These are phyloP conservation scores for Diaporthe caulivora DNA, from an alignment of 2,329 filamentous ascomycete genomes.

Conservation along the genomic window DNA sequence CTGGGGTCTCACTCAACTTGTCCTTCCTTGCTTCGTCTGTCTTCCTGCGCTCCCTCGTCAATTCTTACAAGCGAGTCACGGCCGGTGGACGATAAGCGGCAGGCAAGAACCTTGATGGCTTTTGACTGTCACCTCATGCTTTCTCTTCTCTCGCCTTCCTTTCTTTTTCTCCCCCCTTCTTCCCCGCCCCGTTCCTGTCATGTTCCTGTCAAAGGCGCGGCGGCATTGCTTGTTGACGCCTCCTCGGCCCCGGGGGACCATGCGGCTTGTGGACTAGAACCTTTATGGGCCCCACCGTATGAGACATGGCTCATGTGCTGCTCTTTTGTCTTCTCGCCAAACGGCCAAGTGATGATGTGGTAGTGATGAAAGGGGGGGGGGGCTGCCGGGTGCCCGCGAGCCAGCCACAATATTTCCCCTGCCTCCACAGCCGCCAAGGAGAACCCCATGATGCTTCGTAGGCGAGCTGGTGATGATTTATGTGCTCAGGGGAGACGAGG, in stretches of 20 bases:
- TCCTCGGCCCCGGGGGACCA: neutral
- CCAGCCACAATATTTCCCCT: neutral
- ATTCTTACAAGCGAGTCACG: neutral
- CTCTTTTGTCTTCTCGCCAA: neutral
- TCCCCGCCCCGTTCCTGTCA: neutral
- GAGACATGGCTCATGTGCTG: neutral
- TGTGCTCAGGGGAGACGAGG: neutral
- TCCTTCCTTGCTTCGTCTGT: neutral
- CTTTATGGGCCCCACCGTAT: neutral
- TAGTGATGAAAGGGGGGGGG: neutral
- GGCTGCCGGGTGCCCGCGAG: neutral
- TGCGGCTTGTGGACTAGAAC: conserved; percentile 4
- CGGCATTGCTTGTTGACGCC: neutral
- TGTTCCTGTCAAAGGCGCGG: neutral
- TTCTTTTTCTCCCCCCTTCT: neutral
- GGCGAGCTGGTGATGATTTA: neutral
- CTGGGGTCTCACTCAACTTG: neutral
- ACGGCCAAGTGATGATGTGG: neutral
- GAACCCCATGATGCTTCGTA: neutral
- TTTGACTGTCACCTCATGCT: neutral
- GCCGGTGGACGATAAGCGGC: neutral
- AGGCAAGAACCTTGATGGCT: conserved; percentile 9
- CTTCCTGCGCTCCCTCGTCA: neutral
- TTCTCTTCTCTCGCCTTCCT: neutral
- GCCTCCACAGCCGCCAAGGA: neutral